Evolutionary conservation across 2,329 filamentous ascomycete genomes (phyloP).

Genomic region (Dothideomycetes sp.): DNA sequence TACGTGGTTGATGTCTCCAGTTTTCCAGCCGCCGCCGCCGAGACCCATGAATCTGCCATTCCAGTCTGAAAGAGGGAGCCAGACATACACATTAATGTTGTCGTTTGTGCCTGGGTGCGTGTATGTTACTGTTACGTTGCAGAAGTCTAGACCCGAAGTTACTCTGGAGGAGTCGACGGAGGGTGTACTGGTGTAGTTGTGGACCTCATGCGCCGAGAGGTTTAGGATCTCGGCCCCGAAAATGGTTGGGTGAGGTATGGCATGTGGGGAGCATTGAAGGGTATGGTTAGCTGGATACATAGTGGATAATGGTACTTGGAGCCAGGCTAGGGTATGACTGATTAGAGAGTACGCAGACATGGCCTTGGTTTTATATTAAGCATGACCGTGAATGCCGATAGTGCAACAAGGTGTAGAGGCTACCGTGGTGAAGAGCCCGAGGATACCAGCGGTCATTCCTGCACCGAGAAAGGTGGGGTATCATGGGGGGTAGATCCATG

Average conservation of each 20-base stretch:
- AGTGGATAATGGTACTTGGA: background rate
- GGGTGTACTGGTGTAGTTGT: background rate
- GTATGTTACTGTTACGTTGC: conserved; percentile 31
- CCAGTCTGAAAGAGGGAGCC: conserved; percentile 27
- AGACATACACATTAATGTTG: conserved; percentile 24
- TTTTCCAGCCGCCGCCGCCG: conserved; percentile 32
- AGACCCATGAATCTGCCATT: conserved; percentile 30
- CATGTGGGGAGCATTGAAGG: background rate
- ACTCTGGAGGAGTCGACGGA: too few relatives aligned
- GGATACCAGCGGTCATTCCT: too few relatives aligned
- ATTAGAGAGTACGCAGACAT: too few relatives aligned
- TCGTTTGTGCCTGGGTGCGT: conserved; percentile 31
- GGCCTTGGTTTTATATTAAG: too few relatives aligned
- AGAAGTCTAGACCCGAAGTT: conserved; percentile 22
- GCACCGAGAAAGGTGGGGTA: too few relatives aligned
- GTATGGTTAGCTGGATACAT: background rate
- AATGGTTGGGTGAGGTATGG: background rate
- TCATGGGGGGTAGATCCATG: too few relatives aligned
- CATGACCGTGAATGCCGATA: too few relatives aligned
- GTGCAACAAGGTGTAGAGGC: too few relatives aligned
- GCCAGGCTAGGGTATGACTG: background rate
- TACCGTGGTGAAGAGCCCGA: too few relatives aligned
- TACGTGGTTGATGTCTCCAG: too few relatives aligned
- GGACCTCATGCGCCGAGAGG: conserved; percentile 1
- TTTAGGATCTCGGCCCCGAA: conserved; percentile 4